Percentiles rank a stretch among this genome's conserved stretches.
Conservation (phyloP, 352 stramenopile species). For the Pythium rhizo-oryzae region DNA sequence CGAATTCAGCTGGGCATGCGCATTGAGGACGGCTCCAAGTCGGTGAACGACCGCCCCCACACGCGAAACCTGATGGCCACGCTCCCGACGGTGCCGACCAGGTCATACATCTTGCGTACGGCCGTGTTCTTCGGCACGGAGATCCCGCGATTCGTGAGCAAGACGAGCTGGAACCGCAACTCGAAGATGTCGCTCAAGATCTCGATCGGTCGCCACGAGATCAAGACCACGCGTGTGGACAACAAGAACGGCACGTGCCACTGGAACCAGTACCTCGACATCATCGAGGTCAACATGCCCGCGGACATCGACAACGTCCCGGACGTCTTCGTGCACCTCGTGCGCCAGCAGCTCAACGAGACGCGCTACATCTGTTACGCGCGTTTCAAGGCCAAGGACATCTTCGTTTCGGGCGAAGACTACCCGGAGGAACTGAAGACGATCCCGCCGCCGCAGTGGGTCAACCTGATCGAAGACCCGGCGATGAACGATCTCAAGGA, state of each 20-base stretch:
- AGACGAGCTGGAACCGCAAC: conserved; percentile 69
- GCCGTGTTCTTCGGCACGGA: conserved; percentile 81
- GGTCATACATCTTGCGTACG: conserved; percentile 61
- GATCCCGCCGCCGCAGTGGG: conserved; percentile 63
- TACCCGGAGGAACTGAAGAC: conserved; percentile 31
- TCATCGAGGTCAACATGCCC: conserved; percentile 59
- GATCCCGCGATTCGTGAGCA: conserved; percentile 75
- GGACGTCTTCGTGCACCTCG: conserved; percentile 81
- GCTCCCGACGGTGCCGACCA: conserved; percentile 36
- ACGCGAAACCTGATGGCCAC: conserved; percentile 56
- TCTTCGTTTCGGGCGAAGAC: conserved; percentile 51
- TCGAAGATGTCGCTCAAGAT: conserved; percentile 78
- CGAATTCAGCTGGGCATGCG: conserved; percentile 69
- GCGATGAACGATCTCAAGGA: conserved; percentile 80
- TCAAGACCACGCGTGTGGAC: conserved; percentile 57
- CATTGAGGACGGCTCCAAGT: conserved; percentile 68
- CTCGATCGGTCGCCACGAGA: conserved; percentile 57
- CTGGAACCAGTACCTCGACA: conserved; percentile 80
- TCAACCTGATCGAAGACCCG: conserved; percentile 75
- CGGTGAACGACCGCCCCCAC: conserved; percentile 67
- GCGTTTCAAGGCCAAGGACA: conserved; percentile 68
- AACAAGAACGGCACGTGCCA: conserved; percentile 75
- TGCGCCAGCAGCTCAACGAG: conserved; percentile 59
- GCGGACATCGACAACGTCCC: conserved; percentile 73
- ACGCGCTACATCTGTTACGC: conserved; percentile 78